Base-by-base conservation (phyloP, 176 grass and related monocot species). In the Elaeis guineensis region DNA sequence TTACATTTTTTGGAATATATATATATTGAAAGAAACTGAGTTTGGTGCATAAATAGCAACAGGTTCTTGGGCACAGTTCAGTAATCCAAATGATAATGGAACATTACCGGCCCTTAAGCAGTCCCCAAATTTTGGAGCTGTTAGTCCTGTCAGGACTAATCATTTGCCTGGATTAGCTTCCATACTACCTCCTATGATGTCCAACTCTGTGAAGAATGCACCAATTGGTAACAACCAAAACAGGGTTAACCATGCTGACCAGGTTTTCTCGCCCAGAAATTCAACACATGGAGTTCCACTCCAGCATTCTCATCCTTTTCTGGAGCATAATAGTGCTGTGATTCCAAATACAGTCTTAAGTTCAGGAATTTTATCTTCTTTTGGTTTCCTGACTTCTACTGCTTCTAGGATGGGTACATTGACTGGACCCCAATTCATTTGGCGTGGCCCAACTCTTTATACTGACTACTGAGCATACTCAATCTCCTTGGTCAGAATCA, bases 361-460 rank as follows among this genome's bases (percentile, higher is more conserved):
- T 75, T 79, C 81, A 32, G 94, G 85, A 63, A 63, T 7, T 48
- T 23, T 48, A 24, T 39, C 58, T 63, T 62, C 59, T 63, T 73
- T 73, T 62, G 70, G 59, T 14, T 58, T 50, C 25, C 63, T 19
- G 24, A 55, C 59, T 63, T 21, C 70, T 20, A 49, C 17, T 55
- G 18, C 59, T 16, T 63, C 70, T n/a, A 28, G 19, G 16, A 25
- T 73, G 62, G 70, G 59, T 21, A 85, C 75, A 35, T 78, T 99
- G 71, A 86, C 79, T 49, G 94, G 94, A 20, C 77, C 82, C 1
- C 84, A 99, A 20, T 99, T 93, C 86, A 76, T 99, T 6, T 99
- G 94, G 94, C 88, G 82, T 25, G 93, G 89, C 71, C 82, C 79
- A 28, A 93, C 80, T 73, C 76, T 73, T 23, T 86, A 92, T 69